A percentile compares a stretch with the other conserved stretches of the same genome.
These are phyloP conservation scores for Dictyophora rubrovolvata DNA, from an alignment of 768 basidiomycete species.

Conservation along the genomic window DNA sequence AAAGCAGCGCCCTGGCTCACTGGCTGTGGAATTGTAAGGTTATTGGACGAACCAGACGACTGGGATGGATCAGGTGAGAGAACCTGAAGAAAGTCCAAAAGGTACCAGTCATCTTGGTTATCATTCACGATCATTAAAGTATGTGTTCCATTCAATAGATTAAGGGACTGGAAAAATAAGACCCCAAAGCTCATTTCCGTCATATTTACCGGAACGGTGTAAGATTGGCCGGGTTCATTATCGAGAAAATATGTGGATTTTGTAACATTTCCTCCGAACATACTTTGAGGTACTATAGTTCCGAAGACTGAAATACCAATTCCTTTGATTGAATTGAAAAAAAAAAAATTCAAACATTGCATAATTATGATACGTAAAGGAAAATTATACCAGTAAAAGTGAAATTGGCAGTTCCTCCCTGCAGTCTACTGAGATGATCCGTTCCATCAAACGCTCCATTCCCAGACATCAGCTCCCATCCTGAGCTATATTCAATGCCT, in stretches of 20 bases:
- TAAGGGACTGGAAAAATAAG: neutral
- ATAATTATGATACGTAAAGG: neutral
- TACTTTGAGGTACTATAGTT: neutral
- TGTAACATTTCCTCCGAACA: neutral
- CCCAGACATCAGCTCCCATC: neutral
- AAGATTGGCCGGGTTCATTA: neutral
- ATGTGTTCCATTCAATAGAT: neutral
- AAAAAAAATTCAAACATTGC: neutral
- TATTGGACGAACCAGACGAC: too few species aligned
- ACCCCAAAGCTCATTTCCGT: neutral
- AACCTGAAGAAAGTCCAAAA: constrained; percentile 1
- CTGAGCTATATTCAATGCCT: neutral
- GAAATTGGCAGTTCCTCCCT: neutral
- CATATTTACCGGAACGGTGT: neutral
- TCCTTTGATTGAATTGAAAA: neutral
- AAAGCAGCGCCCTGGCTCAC: neutral
- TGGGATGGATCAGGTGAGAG: neutral
- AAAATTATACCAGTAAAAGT: neutral
- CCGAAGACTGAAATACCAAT: neutral
- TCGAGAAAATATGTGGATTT: neutral
- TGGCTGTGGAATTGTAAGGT: too few species aligned
- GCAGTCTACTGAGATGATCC: neutral
- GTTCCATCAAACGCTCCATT: neutral
- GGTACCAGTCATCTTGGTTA: neutral
- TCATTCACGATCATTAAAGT: constrained; percentile 1